Conservation (phyloP, 2,329 filamentous ascomycete species). For the Aspergillus piperis region DNA sequence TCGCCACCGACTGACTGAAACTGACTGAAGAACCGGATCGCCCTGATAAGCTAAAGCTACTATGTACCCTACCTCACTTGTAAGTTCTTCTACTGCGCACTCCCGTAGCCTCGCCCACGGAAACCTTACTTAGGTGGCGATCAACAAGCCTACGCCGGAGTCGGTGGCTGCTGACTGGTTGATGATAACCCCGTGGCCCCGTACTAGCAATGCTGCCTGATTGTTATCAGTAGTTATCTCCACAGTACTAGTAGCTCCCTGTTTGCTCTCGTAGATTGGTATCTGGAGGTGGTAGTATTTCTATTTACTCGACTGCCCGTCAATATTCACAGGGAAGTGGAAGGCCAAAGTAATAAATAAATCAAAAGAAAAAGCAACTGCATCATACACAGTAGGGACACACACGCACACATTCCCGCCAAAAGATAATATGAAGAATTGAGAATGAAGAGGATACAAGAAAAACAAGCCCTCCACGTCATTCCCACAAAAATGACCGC, state of each 20-base stretch:
- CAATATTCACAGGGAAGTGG: not conserved
- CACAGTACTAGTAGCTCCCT: no score
- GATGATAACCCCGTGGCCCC: not conserved
- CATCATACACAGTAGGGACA: not conserved
- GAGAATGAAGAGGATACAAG: constrained; percentile 5
- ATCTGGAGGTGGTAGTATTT: not conserved
- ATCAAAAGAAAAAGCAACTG: no score
- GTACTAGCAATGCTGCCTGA: not conserved
- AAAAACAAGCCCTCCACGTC: constrained; percentile 7
- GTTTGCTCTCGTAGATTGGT: no score
- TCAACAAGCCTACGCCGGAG: not conserved
- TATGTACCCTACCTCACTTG: no score
- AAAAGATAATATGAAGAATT: no score
- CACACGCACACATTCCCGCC: no score
- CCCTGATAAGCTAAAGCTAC: not conserved
- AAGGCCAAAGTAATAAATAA: no score
- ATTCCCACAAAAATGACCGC: not conserved
- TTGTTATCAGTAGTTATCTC: not conserved
- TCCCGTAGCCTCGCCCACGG: not conserved
- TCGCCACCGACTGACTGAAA: not conserved
- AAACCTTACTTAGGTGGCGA: not conserved
- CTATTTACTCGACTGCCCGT: not conserved
- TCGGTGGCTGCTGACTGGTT: not conserved
- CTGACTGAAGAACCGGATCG: not conserved
- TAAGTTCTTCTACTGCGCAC: not conserved